These are phyloP conservation scores for Chrysosporium keratinophilum DNA, from an alignment of 2,329 filamentous ascomycete genomes.

Conservation along the genomic window DNA sequence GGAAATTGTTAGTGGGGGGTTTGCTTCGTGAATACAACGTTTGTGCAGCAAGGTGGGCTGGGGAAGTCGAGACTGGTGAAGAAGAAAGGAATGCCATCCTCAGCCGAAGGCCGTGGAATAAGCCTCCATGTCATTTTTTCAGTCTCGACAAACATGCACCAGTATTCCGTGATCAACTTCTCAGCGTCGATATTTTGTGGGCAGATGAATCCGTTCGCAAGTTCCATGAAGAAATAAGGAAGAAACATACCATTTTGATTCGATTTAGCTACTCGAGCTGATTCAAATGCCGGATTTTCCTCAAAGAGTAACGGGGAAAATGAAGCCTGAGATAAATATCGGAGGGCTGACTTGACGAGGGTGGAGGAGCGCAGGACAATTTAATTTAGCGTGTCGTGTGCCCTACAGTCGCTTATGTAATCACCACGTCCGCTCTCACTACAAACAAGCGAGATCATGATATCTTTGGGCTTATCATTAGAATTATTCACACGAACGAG, in stretches of 20 bases:
- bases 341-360: not conserved
- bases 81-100: not conserved
- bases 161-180: too few relatives aligned
- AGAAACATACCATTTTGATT: slow-evolving; percentile 39
- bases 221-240: not conserved
- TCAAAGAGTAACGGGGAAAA: slow-evolving; percentile 37
- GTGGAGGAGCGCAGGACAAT: not conserved
- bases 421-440: not conserved
- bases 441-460: not conserved
- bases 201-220: too few relatives aligned
- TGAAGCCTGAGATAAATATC: not conserved
- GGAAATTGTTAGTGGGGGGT: not conserved
- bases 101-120: not conserved
- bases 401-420: slow-evolving; percentile 21
- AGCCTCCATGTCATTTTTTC: too few relatives aligned
- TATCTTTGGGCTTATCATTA: not conserved
- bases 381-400: slow-evolving; percentile 20
- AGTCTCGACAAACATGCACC: too few relatives aligned
- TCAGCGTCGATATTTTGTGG: too few relatives aligned
- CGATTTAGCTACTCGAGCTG: slow-evolving; percentile 23
- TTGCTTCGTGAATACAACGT: not conserved
- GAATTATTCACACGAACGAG: slow-evolving; percentile 1
- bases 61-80: not conserved
- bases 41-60: not conserved
- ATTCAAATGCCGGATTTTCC: slow-evolving; percentile 43